These are phyloP conservation scores for Fusarium buharicum DNA, from an alignment of 2,329 filamentous ascomycete species.

Conservation along the genomic window DNA sequence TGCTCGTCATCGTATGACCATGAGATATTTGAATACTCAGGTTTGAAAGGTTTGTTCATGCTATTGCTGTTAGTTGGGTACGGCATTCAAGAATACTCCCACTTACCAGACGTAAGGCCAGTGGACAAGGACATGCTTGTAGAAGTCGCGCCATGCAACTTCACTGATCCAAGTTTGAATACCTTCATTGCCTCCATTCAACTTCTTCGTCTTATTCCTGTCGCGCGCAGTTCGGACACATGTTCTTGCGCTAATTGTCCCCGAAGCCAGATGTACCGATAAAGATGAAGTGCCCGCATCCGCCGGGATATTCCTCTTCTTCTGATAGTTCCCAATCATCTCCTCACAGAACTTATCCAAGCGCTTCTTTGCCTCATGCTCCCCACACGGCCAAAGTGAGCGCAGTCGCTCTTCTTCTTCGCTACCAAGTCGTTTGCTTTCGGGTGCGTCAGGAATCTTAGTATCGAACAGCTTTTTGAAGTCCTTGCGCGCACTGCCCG, in stretches of 20 bases:
- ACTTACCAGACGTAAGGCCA: slow-evolving; percentile 84
- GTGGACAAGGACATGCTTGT: slow-evolving; percentile 83
- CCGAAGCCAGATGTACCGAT: slow-evolving; percentile 76
- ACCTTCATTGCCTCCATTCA: slow-evolving; percentile 74
- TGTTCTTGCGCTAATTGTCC: slow-evolving; percentile 74
- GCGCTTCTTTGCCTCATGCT: slow-evolving; percentile 73
- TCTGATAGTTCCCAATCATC: slow-evolving; percentile 69
- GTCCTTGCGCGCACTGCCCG: slow-evolving; percentile 50
- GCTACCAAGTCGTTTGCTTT: slow-evolving; percentile 68
- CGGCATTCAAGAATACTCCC: neutral
- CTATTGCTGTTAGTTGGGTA: slow-evolving; percentile 33
- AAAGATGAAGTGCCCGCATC: slow-evolving; percentile 72
- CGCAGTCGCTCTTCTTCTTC: slow-evolving; percentile 69
- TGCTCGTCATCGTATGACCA: slow-evolving; percentile 80
- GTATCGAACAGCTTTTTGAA: slow-evolving; percentile 69
- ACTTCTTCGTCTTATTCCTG: slow-evolving; percentile 69
- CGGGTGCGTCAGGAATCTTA: slow-evolving; percentile 69
- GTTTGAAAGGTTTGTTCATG: slow-evolving; percentile 76
- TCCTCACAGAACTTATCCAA: slow-evolving; percentile 75
- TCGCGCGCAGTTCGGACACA: slow-evolving; percentile 72
- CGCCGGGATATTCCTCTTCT: slow-evolving; percentile 73
- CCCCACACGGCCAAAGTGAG: slow-evolving; percentile 77
- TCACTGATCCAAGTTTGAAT: slow-evolving; percentile 82
- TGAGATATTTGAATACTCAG: slow-evolving; percentile 81
- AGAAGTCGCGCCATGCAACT: slow-evolving; percentile 88